Percentiles rank a stretch among this genome's conserved stretches.
Evolutionary conservation across 2,329 filamentous ascomycete species (phyloP).

Genomic region (Dissoconium aciculare): DNA sequence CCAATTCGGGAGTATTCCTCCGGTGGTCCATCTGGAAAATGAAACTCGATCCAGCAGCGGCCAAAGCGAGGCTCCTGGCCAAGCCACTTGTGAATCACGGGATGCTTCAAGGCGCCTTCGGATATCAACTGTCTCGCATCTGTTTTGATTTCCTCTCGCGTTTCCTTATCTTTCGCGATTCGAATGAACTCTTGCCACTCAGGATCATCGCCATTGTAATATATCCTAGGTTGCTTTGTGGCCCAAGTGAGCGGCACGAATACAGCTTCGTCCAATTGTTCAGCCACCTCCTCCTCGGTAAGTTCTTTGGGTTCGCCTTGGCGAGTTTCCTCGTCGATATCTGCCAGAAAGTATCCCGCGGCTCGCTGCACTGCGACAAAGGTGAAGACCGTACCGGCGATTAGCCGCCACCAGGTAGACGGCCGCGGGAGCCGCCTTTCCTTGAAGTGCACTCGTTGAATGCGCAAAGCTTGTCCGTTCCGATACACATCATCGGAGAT

Average conservation of each 20-base stretch:
- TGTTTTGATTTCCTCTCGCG: constrained; percentile 27
- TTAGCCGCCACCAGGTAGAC: too few relatives aligned
- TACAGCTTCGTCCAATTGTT: constrained; percentile 25
- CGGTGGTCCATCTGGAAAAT: constrained; percentile 35
- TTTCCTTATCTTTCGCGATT: constrained; percentile 29
- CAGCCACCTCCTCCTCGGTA: constrained; percentile 20
- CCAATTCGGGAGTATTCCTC: constrained; percentile 35
- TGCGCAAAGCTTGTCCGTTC: constrained; percentile 14
- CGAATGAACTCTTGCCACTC: constrained; percentile 39
- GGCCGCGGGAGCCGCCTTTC: constrained; percentile 20
- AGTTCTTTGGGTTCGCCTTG: constrained; percentile 6
- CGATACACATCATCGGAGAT: constrained; percentile 8
- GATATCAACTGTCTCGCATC: constrained; percentile 27
- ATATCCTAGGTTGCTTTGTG: constrained; percentile 27
- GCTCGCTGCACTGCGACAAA: too few relatives aligned
- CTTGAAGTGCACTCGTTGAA: constrained; percentile 28
- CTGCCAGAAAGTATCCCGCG: too few relatives aligned
- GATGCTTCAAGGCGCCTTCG: constrained; percentile 18
- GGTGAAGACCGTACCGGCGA: too few relatives aligned
- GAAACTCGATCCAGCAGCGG: constrained; percentile 34
- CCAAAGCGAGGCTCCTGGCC: constrained; percentile 29
- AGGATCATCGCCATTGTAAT: constrained; percentile 37
- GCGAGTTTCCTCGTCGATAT: constrained; percentile 1
- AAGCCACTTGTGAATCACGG: constrained; percentile 19
- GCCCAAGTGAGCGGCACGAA: constrained; percentile 37